A percentile compares a stretch with the other conserved stretches of the same genome.
Conservation (phyloP, 2,329 filamentous ascomycete species). For the Aspergillus candidus region DNA sequence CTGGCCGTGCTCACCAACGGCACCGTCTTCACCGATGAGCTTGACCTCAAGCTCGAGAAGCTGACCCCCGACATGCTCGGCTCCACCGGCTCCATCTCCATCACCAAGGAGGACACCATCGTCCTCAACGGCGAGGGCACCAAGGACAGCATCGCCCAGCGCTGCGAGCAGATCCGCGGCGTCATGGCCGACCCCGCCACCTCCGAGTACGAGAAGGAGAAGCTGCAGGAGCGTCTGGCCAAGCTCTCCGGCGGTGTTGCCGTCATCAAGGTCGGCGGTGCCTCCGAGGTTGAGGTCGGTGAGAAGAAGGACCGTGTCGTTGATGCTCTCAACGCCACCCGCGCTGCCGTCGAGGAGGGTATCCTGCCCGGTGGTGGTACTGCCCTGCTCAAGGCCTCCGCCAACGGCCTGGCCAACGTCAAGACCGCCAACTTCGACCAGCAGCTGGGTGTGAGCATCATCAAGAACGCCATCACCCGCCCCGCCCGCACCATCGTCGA, state of each 20-base stretch:
- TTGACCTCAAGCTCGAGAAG: constrained; percentile 99
- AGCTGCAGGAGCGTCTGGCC: constrained; percentile 98
- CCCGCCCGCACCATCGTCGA: constrained; percentile 94
- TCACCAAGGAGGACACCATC: constrained; percentile 99
- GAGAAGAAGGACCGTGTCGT: constrained; percentile 99
- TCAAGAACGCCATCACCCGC: constrained; percentile 96
- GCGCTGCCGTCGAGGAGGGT: constrained; percentile 96
- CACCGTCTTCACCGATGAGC: constrained; percentile 96
- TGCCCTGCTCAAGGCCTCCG: constrained; percentile 92
- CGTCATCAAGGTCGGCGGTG: constrained; percentile 97
- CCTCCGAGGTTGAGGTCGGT: constrained; percentile 95
- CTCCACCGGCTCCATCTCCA: constrained; percentile 95
- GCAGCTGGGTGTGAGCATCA: constrained; percentile 93
- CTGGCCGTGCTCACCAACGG: constrained; percentile 92
- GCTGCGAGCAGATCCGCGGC: constrained; percentile 98
- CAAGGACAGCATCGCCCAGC: constrained; percentile 90
- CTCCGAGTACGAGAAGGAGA: constrained; percentile 99
- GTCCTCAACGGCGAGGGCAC: constrained; percentile 92
- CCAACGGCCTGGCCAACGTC: constrained; percentile 74
- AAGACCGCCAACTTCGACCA: constrained; percentile 97
- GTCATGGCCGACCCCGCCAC: constrained; percentile 91
- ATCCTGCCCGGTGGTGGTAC: constrained; percentile 98
- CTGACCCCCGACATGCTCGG: constrained; percentile 92
- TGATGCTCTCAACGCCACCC: constrained; percentile 94
- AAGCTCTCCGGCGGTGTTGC: constrained; percentile 99